Conservation (phyloP, 169 alveolate species). For the Toxoplasma gondii region DNA sequence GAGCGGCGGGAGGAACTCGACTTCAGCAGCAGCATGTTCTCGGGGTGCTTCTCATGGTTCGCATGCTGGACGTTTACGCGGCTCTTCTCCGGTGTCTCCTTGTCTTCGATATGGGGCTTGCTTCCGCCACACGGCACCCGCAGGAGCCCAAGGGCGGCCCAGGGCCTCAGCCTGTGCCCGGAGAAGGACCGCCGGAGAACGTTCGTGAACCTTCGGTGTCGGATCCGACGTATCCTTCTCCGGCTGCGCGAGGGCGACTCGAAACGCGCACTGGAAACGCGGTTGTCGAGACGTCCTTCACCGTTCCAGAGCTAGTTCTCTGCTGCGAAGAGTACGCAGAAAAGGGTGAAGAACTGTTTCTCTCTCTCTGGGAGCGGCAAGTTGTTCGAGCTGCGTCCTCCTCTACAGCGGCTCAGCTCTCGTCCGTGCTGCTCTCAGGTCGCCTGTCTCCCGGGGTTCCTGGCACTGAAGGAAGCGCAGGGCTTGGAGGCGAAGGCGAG, state of each 20-base stretch:
- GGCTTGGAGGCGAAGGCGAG: not conserved
- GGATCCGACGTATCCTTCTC: not conserved
- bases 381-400: not conserved
- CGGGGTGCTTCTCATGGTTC: not conserved
- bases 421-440: constrained; percentile 18
- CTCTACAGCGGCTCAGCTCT: not conserved
- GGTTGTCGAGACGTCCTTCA: not conserved
- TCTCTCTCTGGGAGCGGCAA: constrained; percentile 37
- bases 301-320: not conserved
- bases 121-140: not conserved
- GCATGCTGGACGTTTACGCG: not conserved
- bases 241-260: not conserved
- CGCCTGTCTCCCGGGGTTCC: not conserved
- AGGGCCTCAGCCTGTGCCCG: not conserved
- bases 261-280: no score
- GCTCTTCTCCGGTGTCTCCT: not conserved
- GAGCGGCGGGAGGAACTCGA: not conserved
- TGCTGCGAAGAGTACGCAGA: constrained; percentile 25
- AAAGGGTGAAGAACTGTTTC: constrained; percentile 10
- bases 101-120: not conserved
- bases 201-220: not conserved
- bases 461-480: not conserved
- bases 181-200: not conserved
- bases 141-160: not conserved
- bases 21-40: not conserved